Percentiles rank a stretch among this genome's conserved stretches.
phyloP scores from a whole-genome alignment of 192 early-diverging fungal genomes.

The Coemansia sp. region DNA sequence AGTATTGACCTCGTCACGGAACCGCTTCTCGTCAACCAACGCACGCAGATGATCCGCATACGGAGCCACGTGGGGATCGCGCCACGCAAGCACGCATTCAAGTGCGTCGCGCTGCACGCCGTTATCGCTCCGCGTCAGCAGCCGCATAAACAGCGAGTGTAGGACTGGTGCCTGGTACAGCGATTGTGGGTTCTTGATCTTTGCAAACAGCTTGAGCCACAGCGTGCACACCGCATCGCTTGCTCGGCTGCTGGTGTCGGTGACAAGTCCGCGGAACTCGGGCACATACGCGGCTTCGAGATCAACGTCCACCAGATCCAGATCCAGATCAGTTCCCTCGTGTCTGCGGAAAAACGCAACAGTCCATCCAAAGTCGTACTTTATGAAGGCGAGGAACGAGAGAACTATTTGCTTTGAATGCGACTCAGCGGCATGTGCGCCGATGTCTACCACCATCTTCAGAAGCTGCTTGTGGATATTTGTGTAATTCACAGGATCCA shows the following conservation, averaged over 20 bases:
- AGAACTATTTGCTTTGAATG: constrained; percentile 62
- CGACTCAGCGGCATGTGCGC: constrained; percentile 62
- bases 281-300: constrained; percentile 7
- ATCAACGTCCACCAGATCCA: constrained; percentile 7
- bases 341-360: constrained; percentile 24
- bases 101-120: constrained; percentile 77
- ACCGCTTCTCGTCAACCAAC: constrained; percentile 80
- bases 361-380: constrained; percentile 38
- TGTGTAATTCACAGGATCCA: constrained; percentile 66
- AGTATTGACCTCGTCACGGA: constrained; percentile 86
- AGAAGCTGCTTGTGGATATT: constrained; percentile 67
- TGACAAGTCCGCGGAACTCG: constrained; percentile 27
- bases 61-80: constrained; percentile 62
- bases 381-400: constrained; percentile 64
- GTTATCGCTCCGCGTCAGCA: constrained; percentile 80
- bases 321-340: constrained; percentile 8
- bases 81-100: constrained; percentile 85
- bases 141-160: constrained; percentile 58
- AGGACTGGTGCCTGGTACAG: constrained; percentile 23
- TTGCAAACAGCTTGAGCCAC: constrained; percentile 43
- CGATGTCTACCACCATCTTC: constrained; percentile 60
- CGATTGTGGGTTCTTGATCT: constrained; percentile 38
- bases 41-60: constrained; percentile 77
- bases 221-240: constrained; percentile 21
- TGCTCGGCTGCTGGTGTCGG: constrained; percentile 17